These are phyloP conservation scores for Senna tora DNA, from an alignment of 306 rosid species.

Conservation along the genomic window DNA sequence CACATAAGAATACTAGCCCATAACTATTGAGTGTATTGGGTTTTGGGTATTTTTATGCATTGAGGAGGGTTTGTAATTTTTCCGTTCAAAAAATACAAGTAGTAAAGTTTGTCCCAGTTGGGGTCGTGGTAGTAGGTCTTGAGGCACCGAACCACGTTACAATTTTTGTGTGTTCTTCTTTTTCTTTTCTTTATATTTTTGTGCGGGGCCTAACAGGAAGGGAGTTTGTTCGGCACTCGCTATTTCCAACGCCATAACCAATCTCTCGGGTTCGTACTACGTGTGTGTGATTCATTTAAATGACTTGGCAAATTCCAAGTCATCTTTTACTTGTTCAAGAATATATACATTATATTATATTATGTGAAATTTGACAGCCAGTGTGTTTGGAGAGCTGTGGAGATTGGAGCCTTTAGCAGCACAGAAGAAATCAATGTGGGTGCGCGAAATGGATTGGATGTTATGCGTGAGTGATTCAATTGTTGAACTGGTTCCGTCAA, in stretches of 20 bases:
- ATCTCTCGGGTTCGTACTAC: conserved; percentile 57
- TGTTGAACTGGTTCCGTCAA: conserved; percentile 55
- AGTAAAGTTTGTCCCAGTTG: too few species aligned
- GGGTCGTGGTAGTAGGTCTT: too few species aligned
- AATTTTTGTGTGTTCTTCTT: too few species aligned
- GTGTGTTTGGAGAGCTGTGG: conserved; percentile 56
- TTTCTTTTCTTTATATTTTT: too few species aligned
- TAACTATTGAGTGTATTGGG: too few species aligned
- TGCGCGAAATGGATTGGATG: conserved; percentile 56
- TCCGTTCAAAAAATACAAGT: too few species aligned
- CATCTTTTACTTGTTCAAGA: not conserved
- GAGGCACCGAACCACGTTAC: too few species aligned
- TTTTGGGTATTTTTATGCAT: too few species aligned
- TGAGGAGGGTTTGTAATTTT: too few species aligned
- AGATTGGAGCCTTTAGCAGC: conserved; percentile 51
- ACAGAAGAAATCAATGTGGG: conserved; percentile 51
- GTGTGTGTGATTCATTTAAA: not conserved
- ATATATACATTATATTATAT: not conserved
- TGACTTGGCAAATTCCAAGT: not conserved
- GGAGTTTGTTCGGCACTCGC: conserved; percentile 59
- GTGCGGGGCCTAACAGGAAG: too few species aligned
- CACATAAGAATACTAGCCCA: too few species aligned
- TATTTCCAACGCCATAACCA: conserved; percentile 55
- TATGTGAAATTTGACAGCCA: conserved; percentile 34
- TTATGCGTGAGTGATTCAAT: conserved; percentile 52